Conservation (phyloP, 2,329 filamentous ascomycete genomes). For the Lachnellula occidentalis region DNA sequence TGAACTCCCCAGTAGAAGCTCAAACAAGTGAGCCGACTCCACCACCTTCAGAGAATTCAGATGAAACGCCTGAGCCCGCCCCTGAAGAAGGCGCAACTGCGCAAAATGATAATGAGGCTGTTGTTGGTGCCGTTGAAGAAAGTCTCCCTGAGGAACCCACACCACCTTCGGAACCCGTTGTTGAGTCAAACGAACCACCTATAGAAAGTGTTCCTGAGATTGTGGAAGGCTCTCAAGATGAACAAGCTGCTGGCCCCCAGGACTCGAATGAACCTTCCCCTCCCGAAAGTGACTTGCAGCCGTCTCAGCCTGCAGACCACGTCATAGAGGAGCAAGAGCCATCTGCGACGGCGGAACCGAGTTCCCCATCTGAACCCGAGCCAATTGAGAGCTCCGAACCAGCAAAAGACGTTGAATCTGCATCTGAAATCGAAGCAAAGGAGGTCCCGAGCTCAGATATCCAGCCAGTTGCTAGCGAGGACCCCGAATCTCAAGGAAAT, state of each 20-base stretch:
- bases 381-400: too few relatives aligned
- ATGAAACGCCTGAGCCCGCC: not conserved
- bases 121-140: not conserved
- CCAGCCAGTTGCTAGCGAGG: not conserved
- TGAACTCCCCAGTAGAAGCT: not conserved
- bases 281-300: too few relatives aligned
- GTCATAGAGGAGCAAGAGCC: too few relatives aligned
- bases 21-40: conserved; percentile 1
- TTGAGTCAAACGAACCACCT: not conserved
- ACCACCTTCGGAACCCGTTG: not conserved
- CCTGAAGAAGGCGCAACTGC: not conserved
- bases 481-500: not conserved
- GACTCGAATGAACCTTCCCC: not conserved
- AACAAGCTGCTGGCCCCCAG: not conserved
- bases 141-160: not conserved
- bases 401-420: not conserved
- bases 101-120: not conserved
- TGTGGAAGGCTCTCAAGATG: not conserved
- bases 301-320: too few relatives aligned
- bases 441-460: not conserved
- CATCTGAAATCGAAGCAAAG: not conserved
- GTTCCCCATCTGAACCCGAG: too few relatives aligned
- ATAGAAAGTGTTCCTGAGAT: not conserved
- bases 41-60: not conserved
- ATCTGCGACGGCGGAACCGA: too few relatives aligned